Conservation (phyloP, 164 flowering plant species). For the Magnolia changhungtana region DNA sequence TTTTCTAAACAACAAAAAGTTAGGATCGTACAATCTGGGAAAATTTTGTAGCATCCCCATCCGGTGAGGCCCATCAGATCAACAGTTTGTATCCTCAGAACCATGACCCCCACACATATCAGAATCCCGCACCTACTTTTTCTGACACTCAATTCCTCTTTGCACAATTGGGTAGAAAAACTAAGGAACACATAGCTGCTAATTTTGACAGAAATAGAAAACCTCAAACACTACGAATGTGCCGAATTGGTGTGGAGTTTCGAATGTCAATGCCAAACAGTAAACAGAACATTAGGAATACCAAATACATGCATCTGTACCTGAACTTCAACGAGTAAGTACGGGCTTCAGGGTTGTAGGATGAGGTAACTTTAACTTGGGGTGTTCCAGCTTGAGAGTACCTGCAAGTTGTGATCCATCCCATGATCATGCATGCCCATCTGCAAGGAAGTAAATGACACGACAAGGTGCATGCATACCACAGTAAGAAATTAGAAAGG, state of each 20-base stretch:
- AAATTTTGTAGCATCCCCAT: too few relatives aligned
- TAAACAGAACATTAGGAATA: neutral
- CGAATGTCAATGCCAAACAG: neutral
- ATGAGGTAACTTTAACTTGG: conserved; percentile 63
- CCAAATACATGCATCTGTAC: conserved; percentile 26
- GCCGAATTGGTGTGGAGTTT: neutral
- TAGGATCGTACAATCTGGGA: too few relatives aligned
- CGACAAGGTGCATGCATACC: conserved; percentile 34
- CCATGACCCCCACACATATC: too few relatives aligned
- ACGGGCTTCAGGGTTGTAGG: conserved; percentile 63
- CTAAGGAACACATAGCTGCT: neutral
- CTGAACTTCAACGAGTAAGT: conserved; percentile 80
- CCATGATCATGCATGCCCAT: conserved; percentile 8
- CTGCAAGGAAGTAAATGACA: neutral
- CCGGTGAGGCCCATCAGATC: too few relatives aligned
- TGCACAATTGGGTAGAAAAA: neutral
- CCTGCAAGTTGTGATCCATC: conserved; percentile 40
- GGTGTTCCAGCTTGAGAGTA: conserved; percentile 99
- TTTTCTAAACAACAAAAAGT: too few relatives aligned
- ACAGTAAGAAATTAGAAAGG: conserved; percentile 70
- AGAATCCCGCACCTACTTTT: neutral
- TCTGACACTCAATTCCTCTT: neutral
- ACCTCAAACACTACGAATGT: neutral
- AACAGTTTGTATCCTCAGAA: too few relatives aligned
- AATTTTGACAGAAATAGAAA: neutral